Evolutionary conservation across 2,329 filamentous ascomycete species (phyloP), one percentile per base, ranked within the genome.

Genomic region (Monosporascus sp.): DNA sequence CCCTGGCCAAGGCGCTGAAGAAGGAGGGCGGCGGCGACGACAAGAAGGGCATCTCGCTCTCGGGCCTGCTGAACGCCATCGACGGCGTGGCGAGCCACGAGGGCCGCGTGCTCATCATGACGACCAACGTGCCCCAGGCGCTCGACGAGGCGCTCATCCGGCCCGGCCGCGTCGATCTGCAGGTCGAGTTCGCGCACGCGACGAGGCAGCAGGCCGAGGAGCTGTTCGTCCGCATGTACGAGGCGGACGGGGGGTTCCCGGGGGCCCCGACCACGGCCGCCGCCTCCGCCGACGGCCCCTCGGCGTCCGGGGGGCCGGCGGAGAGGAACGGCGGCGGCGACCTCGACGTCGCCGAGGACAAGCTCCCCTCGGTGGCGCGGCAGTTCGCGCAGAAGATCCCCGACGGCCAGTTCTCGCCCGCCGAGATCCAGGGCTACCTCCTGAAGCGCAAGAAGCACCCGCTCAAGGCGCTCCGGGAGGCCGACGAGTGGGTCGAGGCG

Each of bases 31-130:
- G 38, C 48, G 60, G 62, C 18, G 68, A 72, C 53, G 72, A 72
- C 31, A 72, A 72, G 56, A 70, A 72, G 55, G 69, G 78, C n/a
- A 89, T 92, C 59, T 89, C 87, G 1, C 78, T 94, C 2, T 89
- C 88, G 0, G 89, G 89, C 1, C 78, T 95, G 1, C 78, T 95
- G 50, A 95, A 95, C 68, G 87, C 87, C 54, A 90, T 95, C 55
- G 89, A 95, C 63, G 88, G 90, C 51, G 88, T 91, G 1, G 87
- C 87, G 1, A 88, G 85, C 3, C 87, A 89, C 61, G 89, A 93
- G 71, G 89, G 88, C 26, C 81, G 88, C 46, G 81, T 93, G 14
- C 78, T 93, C 18, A 85, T 93, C 72, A 91, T 92, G 86, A 92
- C 89, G 0, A 91, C 87, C 35, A 94, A 93, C 69, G 80, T 84